Evolutionary conservation across 495 filamentous ascomycete genomes (phyloP), one percentile per base, ranked within the genome.

Genomic region (Neurospora sp.): DNA sequence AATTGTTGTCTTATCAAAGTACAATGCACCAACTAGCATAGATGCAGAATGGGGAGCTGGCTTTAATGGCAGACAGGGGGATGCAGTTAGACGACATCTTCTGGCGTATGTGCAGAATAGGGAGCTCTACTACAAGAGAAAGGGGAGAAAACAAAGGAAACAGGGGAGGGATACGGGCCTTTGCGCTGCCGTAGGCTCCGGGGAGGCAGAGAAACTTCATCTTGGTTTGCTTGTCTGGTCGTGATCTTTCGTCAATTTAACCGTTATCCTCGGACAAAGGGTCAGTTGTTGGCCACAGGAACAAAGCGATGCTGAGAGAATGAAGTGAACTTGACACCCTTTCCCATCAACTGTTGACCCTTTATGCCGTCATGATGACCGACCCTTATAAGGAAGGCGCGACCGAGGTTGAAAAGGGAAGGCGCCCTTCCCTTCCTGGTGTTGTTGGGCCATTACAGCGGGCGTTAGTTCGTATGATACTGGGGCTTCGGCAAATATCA

Each of bases 171-270:
- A 12, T 10, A 73, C 79, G 38, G 59, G 77, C 83, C 76, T 83
- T 81, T 68, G 84, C 81, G 72, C 80, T 83, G 73, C 84, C 84
- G 70, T 82, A 84, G 1, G 82, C 81, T 45, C 82, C 81, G 40
- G 80, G 81, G 41, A 77, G 76, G 71, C 76, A 77, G 18, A 77
- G 76, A 59, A 76, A 77, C 72, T 77, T 77, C 76, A 77, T 77
- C n/a, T 22, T 75, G 68, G 18, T 22, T 73, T 27, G 3, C 44
- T 53, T 31, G 40, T 73, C 16, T 70, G 12, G 37, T 53, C 14
- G 37, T 39, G 7, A 2, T 45, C n/a, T 40, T 73, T 8, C 53
- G 53, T 61, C 27, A 14, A 61, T 8, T 9, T 59, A 27, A 59
- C 20, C 20, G 20, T 27, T 59, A 22, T 27, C 2, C 10, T 59